Conservation (phyloP, 1,139 yeast species). For the Wickerhamomyces sp. region DNA sequence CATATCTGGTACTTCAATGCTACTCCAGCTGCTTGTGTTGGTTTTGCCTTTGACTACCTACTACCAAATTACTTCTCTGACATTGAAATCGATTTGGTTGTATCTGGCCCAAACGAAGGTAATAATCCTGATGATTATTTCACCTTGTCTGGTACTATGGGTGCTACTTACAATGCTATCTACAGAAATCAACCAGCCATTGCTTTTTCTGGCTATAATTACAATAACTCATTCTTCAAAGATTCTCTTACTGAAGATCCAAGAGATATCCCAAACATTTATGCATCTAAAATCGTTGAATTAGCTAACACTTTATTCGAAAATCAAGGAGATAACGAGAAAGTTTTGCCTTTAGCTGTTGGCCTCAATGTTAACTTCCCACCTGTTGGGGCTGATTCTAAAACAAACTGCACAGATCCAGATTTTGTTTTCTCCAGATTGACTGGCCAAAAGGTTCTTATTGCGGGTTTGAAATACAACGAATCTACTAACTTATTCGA, state of each 20-base stretch:
- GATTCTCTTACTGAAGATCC: constrained; percentile 36
- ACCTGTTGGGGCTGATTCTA: constrained; percentile 33
- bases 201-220: constrained; percentile 36
- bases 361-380: constrained; percentile 50
- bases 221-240: constrained; percentile 40
- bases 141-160: constrained; percentile 42
- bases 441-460: constrained; percentile 32
- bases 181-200: constrained; percentile 41
- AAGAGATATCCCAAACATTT: constrained; percentile 37
- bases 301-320: constrained; percentile 36
- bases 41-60: constrained; percentile 38
- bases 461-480: constrained; percentile 15
- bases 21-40: constrained; percentile 40
- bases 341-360: constrained; percentile 39
- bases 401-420: constrained; percentile 35
- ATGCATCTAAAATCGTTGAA: constrained; percentile 36
- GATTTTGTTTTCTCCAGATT: constrained; percentile 37
- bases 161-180: constrained; percentile 38
- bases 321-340: constrained; percentile 26
- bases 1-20: constrained; percentile 46
- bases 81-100: constrained; percentile 36
- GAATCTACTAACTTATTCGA: constrained; percentile 14
- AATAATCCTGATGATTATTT: constrained; percentile 36
- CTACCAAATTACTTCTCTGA: constrained; percentile 33
- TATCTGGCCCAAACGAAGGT: constrained; percentile 46